Base-by-base conservation (phyloP, 139 green algal genomes). In the Ettlia oleoabundans region DNA sequence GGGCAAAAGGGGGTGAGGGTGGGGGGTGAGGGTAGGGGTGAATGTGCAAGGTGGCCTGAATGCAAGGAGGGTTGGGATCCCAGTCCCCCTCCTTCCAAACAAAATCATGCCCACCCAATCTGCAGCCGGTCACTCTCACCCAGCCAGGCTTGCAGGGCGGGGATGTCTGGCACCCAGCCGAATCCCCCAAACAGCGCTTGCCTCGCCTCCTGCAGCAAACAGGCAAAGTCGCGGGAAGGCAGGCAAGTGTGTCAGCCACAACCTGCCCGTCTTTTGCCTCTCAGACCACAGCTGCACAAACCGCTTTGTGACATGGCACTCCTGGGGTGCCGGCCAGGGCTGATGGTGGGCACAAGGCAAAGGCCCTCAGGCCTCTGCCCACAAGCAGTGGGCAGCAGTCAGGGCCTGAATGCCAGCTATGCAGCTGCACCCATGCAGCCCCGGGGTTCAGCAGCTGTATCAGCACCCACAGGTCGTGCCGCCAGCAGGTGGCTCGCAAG, bases 81-180 rank as follows among this genome's bases (percentile, higher is more conserved):
- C n/a, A n/a, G n/a, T n/a, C n/a, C n/a, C n/a, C n/a, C n/a, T n/a
- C n/a, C n/a, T n/a, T n/a, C n/a, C n/a, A n/a, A n/a, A n/a, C n/a
- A n/a, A n/a, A n/a, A n/a, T n/a, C n/a, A n/a, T n/a, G n/a, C n/a
- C n/a, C n/a, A n/a, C n/a, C n/a, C 21, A 9, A 32, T 3, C 32
- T 24, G 47, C 71, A 78, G 47, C 30, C 67, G 19, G 38, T 21
- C 4, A 30, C 22, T 7, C 71, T 21, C 37, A 80, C 73, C 73
- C 40, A 96, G 63, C 91, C 92, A 94, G 0, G 93, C 92, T 72
- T 93, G 88, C 62, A 95, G 78, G 0, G 89, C 92, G 10, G 65
- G 26, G 37, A 96, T 91, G 73, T 95, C 87, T 4, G 93, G 93
- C 71, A 95, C 82, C 64, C 77, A 92, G 3, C 87, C 88, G 4